Percentiles rank a stretch among this genome's conserved stretches.
These are phyloP conservation scores for Moringa oleifera DNA, from an alignment of 345 rosid species.

Conservation along the genomic window DNA sequence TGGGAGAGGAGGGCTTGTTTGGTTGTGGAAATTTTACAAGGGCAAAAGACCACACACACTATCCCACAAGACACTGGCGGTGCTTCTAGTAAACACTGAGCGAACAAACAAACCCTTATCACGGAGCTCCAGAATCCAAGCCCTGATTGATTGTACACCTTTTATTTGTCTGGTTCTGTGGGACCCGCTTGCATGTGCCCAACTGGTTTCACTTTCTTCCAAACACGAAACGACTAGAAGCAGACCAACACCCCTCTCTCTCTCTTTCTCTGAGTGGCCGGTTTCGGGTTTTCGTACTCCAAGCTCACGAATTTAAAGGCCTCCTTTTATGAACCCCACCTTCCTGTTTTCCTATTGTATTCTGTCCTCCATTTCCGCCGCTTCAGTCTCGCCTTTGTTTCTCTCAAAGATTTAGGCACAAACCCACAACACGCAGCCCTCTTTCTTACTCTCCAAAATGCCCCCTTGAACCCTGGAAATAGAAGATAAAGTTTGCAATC, in stretches of 20 bases:
- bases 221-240: background rate
- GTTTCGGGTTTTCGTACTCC: too few relatives aligned
- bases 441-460: constrained; percentile 14
- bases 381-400: constrained; percentile 8
- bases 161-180: background rate
- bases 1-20: too few relatives aligned
- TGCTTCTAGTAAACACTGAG: too few relatives aligned
- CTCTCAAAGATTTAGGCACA: too few relatives aligned
- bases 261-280: too few relatives aligned
- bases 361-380: constrained; percentile 21
- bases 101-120: too few relatives aligned
- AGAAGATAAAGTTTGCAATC: background rate
- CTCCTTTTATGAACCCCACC: background rate
- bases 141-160: background rate
- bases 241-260: background rate
- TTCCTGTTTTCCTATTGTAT: too few relatives aligned
- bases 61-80: too few relatives aligned
- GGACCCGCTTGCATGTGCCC: constrained; percentile 19
- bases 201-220: background rate
- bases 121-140: background rate
- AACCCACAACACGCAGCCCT: background rate
- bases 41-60: too few relatives aligned
- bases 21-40: too few relatives aligned
- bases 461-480: constrained; percentile 20
- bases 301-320: background rate